Evolutionary conservation across 2,329 filamentous ascomycete species (phyloP), one percentile per base, ranked within the genome.

Genomic region (Claviceps fusiformis): DNA sequence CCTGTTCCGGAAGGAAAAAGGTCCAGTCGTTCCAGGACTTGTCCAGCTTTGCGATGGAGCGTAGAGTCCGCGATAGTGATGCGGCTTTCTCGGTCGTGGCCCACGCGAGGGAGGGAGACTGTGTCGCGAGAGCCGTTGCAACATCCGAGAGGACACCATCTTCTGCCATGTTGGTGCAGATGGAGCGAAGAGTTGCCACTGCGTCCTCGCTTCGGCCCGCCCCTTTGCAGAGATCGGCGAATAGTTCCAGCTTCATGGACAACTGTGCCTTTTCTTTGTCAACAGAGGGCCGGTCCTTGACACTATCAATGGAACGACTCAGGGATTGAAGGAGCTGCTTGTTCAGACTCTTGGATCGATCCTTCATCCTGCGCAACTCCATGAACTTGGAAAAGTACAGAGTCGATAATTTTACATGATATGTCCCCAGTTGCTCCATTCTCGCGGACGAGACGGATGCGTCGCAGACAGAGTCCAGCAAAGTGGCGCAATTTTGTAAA

Each of bases 371-470:
- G 15, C 74, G 70, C 57, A 80, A 64, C 48, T 75, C 71, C 19
- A 78, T 69, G 62, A 82, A 81, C 50, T 80, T 74, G n/a, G 81
- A 73, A 64, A 84, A 89, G 64, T 88, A 88, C 3, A 87, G 74
- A 61, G 86, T 84, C 0, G 86, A 89, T 31, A 89, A 78, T 61
- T 83, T 87, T 58, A 85, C 76, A 55, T 80, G 73, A 59, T 82
- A 81, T 2, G 71, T 72, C n/a, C 60, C 63, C 13, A 71, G 61
- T 52, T 70, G 65, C 33, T 70, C 70, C 1, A 60, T 52, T 50
- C 62, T 66, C 19, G 63, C 54, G 9, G 59, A 49, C 1, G 69
- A 67, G 13, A 65, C 56, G 4, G 62, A 60, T 5, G 67, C 64
- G 50, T 76, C 70, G 5, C 75, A 74, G 48, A 83, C 70, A 52